These are phyloP conservation scores for Gossypium australe DNA, from an alignment of 345 rosid species.

Conservation along the genomic window DNA sequence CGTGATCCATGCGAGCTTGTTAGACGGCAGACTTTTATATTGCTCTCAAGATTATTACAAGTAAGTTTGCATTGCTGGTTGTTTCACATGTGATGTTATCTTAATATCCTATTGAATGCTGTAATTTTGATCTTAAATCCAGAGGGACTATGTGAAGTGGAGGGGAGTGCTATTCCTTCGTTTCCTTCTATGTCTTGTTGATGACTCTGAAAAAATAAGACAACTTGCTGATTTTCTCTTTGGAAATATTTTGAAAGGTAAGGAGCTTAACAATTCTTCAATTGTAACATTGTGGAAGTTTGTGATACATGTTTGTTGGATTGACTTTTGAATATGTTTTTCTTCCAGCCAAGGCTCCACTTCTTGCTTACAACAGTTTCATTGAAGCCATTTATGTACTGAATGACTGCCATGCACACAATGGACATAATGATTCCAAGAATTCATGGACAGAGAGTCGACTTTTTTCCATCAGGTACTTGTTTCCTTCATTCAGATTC, in stretches of 20 bases:
- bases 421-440: conserved; percentile 50
- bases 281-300: neutral
- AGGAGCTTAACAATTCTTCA: conserved; percentile 12
- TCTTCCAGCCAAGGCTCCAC: conserved; percentile 79
- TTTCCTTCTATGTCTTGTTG: conserved; percentile 81
- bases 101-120: neutral
- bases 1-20: conserved; percentile 87
- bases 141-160: conserved; percentile 99
- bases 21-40: conserved; percentile 85
- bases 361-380: conserved; percentile 93
- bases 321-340: conserved; percentile 14
- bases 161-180: conserved; percentile 83
- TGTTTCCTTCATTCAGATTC: neutral
- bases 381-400: conserved; percentile 89
- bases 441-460: conserved; percentile 45
- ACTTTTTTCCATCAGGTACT: conserved; percentile 66
- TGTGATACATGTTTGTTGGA: conserved; percentile 6
- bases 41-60: conserved; percentile 92
- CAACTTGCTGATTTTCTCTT: conserved; percentile 84
- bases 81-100: conserved; percentile 3
- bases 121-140: conserved; percentile 15
- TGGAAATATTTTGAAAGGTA: conserved; percentile 86
- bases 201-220: conserved; percentile 88
- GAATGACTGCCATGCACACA: conserved; percentile 68
- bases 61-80: conserved; percentile 27